These are phyloP conservation scores for Saccharomycopsis schoenii DNA, from an alignment of 805 yeast species.

Conservation along the genomic window DNA sequence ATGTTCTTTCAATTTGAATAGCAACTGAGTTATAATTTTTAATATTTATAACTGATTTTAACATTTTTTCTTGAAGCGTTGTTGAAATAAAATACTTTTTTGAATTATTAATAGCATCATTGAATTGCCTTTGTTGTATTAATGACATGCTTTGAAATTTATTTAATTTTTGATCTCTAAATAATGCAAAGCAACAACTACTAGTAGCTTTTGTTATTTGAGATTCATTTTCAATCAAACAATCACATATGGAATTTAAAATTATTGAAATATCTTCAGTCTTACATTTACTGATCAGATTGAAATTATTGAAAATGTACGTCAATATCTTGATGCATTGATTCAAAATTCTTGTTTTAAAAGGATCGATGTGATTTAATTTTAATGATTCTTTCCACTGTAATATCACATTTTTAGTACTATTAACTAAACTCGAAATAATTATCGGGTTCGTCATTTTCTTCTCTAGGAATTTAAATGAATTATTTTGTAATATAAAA, in stretches of 20 bases:
- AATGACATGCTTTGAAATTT: constrained; percentile 9
- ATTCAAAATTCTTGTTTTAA: constrained; percentile 10
- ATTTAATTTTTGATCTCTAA: constrained; percentile 12
- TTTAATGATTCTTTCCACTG: background rate
- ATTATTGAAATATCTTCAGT: background rate
- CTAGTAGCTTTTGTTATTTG: constrained; percentile 12
- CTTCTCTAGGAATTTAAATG: background rate
- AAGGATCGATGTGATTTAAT: constrained; percentile 9
- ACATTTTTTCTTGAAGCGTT: constrained; percentile 5
- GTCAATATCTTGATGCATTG: constrained; percentile 12
- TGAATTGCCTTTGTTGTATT: constrained; percentile 2
- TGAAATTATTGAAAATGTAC: constrained; percentile 4
- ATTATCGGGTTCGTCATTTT: background rate
- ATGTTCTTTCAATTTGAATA: constrained; percentile 4
- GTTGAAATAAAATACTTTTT: constrained; percentile 10
- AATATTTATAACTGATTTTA: constrained; percentile 4
- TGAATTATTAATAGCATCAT: background rate
- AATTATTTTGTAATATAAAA: constrained; percentile 1
- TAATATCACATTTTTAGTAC: background rate
- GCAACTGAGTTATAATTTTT: constrained; percentile 5
- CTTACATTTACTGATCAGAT: constrained; percentile 1
- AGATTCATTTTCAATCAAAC: background rate
- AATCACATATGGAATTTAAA: constrained; percentile 5
- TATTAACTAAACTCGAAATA: background rate
- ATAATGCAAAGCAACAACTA: constrained; percentile 4